Base-by-base conservation (phyloP, 345 rosid genomes). In the Murraya koenigii region DNA sequence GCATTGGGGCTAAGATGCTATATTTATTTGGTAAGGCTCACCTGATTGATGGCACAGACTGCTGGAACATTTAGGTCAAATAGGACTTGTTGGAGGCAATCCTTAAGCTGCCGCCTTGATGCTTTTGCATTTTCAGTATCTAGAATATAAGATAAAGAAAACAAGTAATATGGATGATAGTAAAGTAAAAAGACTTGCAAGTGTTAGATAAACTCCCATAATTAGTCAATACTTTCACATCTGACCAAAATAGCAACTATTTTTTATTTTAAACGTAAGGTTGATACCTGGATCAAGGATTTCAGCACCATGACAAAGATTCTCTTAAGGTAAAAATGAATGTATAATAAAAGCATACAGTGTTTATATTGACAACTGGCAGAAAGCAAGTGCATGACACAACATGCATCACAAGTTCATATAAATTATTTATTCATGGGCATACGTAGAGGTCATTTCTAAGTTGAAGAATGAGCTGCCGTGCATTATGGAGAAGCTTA, bases 21-120 rank as follows among this genome's bases (percentile, higher is more conserved):
- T 8, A 67, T 52, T 47, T 8, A 78, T 60, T 55, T 62, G 77
- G 71, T 78, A 61, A 81, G 63, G 9, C 41, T 60, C 49, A 80
- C 99, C 99, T 95, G 98, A 80, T 92, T 91, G 72, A 95, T 74
- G 56, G 99, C 92, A 89, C 95, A 95, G 52, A 95, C 91, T 77
- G 93, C 94, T 36, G 97, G 98, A 80, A 91, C 97, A 85, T 92
- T 87, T 96, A 95, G 89, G 75, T 91, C 97, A 88, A 95, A 95
- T 55, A 95, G 82, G 78, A 90, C 90, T 8, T 89, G 75, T 78
- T 84, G 77, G 78, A 93, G 89, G 76, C 97, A 90, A 26, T 91
- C 92, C 84, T 91, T 95, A 66, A 95, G 94, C 80, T 90, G 99
- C 82, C 85, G 84, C 84, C 99, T 91, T 75, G 98, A 91, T 80